These are phyloP conservation scores for Schizophyllum amplum DNA, from an alignment of 1,284 basidiomycete genomes.

Conservation along the genomic window DNA sequence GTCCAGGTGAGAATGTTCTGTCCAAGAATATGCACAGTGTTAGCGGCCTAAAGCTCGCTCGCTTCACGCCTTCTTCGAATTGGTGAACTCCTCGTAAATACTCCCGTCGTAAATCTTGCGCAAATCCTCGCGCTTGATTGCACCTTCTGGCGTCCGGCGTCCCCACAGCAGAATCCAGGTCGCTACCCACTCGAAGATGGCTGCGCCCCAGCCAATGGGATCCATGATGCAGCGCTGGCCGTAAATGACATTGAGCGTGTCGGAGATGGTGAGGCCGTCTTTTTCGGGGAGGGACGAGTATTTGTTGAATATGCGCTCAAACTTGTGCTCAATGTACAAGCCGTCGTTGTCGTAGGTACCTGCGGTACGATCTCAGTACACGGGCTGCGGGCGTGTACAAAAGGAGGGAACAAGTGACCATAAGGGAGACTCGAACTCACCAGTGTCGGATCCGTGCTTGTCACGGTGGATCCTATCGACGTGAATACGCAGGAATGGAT, in stretches of 20 bases:
- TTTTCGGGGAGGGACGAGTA: constrained; percentile 29
- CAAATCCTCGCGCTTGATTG: neutral
- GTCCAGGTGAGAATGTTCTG: no score
- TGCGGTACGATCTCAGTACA: neutral
- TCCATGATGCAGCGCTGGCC: constrained; percentile 30
- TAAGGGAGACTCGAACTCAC: constrained; percentile 20
- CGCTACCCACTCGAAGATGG: constrained; percentile 33
- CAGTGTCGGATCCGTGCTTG: constrained; percentile 33
- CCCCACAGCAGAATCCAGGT: constrained; percentile 40
- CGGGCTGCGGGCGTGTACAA: no score
- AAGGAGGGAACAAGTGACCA: neutral
- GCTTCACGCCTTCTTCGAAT: constrained; percentile 10
- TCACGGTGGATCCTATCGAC: constrained; percentile 28
- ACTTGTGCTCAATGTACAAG: constrained; percentile 27
- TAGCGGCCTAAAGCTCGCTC: neutral
- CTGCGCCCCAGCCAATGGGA: constrained; percentile 29
- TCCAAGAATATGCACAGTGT: no score
- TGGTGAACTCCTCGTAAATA: neutral
- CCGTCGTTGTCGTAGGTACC: constrained; percentile 15
- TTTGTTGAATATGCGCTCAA: constrained; percentile 28
- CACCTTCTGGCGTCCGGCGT: neutral
- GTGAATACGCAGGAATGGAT: constrained; percentile 32
- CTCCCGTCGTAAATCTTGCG: neutral
- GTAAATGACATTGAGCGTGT: constrained; percentile 28
- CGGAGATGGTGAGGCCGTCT: constrained; percentile 22